phyloP scores from a whole-genome alignment of 78 protist species.

The Monosiga brevicollis region DNA sequence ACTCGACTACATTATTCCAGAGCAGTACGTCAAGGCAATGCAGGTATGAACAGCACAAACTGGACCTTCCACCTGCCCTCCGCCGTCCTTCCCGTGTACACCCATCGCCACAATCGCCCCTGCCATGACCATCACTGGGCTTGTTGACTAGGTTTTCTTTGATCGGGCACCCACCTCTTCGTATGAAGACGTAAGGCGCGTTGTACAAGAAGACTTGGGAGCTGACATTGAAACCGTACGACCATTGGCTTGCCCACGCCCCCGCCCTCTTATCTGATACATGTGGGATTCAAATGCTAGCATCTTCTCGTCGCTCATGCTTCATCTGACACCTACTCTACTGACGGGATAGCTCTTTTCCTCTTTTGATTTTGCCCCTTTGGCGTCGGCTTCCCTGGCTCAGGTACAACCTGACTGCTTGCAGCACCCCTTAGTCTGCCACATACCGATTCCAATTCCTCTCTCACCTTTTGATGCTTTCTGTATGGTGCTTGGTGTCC shows the following conservation, averaged over 20 bases:
- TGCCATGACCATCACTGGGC: too few relatives aligned
- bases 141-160: too few relatives aligned
- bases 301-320: too few relatives aligned
- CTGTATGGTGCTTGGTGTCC: neutral
- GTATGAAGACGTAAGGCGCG: neutral
- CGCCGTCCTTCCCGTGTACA: too few relatives aligned
- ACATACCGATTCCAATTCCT: neutral
- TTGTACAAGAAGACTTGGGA: neutral
- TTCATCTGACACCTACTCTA: neutral
- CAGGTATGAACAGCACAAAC: too few relatives aligned
- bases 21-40: neutral
- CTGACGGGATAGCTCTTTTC: slow-evolving; percentile 4
- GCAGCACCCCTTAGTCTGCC: neutral
- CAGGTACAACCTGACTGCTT: slow-evolving; percentile 30
- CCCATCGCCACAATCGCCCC: too few relatives aligned
- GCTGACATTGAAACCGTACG: too few relatives aligned
- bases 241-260: too few relatives aligned
- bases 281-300: too few relatives aligned
- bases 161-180: neutral
- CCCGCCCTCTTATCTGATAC: too few relatives aligned
- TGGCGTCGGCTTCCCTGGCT: slow-evolving; percentile 47
- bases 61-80: too few relatives aligned
- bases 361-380: neutral
- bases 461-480: neutral
- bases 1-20: neutral